phyloP scores from a whole-genome alignment of 306 rosid genomes.

The Delonix regia region DNA sequence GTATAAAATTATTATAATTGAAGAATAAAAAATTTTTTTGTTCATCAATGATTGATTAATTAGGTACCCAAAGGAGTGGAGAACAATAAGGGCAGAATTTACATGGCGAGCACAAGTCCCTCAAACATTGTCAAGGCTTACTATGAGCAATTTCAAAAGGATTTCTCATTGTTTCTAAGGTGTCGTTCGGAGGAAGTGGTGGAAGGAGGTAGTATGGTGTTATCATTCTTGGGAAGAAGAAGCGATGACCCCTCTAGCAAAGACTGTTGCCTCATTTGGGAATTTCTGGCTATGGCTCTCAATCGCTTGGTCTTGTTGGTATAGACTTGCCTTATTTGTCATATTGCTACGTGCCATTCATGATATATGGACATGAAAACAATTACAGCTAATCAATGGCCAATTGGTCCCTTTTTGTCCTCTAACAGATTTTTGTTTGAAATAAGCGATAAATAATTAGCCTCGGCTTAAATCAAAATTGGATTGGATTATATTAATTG shows the following conservation, averaged over 20 bases:
- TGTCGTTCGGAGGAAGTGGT: conserved; percentile 58
- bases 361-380: no score
- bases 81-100: conserved; percentile 62
- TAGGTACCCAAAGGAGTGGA: conserved; percentile 60
- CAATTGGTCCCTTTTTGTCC: no score
- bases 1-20: no score
- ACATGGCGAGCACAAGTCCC: conserved; percentile 56
- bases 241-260: conserved; percentile 55
- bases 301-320: conserved; percentile 50
- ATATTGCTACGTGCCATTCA: no score
- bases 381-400: no score
- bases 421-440: no score
- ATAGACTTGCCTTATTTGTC: no score
- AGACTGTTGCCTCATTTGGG: conserved; percentile 64
- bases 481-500: no score
- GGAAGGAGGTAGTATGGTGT: conserved; percentile 55
- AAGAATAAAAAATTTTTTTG: not conserved
- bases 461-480: no score
- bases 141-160: conserved; percentile 56
- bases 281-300: conserved; percentile 58
- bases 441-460: no score
- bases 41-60: not conserved
- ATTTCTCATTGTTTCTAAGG: conserved; percentile 49
- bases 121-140: conserved; percentile 49
- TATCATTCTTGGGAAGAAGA: conserved; percentile 61